These are phyloP conservation scores for Phytophthora cactorum DNA, from an alignment of 352 stramenopile species.

Conservation along the genomic window DNA sequence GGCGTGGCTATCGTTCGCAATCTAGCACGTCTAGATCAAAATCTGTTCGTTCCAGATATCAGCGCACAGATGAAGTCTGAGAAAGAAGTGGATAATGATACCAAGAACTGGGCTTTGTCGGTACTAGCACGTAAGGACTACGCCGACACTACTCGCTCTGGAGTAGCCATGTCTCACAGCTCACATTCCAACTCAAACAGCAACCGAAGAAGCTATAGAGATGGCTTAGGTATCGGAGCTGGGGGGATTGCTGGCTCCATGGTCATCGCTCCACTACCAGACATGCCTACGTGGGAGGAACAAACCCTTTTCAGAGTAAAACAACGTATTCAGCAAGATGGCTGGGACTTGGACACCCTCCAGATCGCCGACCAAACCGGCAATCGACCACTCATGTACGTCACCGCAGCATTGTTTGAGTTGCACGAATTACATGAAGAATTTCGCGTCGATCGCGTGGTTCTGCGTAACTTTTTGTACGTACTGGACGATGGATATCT, in stretches of 20 bases:
- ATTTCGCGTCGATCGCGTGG: constrained; percentile 73
- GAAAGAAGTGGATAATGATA: constrained; percentile 81
- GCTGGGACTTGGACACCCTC: constrained; percentile 75
- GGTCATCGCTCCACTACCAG: constrained; percentile 47
- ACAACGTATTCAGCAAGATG: constrained; percentile 62
- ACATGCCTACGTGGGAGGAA: constrained; percentile 71
- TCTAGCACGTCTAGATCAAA: constrained; percentile 78
- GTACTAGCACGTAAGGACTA: constrained; percentile 82
- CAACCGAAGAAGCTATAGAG: constrained; percentile 59
- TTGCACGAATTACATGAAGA: constrained; percentile 81
- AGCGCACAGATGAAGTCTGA: constrained; percentile 83
- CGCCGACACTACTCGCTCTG: constrained; percentile 54
- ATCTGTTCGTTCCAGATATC: constrained; percentile 85
- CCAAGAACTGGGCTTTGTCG: constrained; percentile 83
- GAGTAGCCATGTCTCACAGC: constrained; percentile 63
- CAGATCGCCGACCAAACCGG: constrained; percentile 71
- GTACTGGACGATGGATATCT: constrained; percentile 80
- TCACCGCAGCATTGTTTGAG: constrained; percentile 81
- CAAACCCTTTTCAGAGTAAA: constrained; percentile 56
- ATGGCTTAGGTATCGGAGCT: constrained; percentile 44
- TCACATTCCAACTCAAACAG: constrained; percentile 82
- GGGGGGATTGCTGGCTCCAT: constrained; percentile 19
- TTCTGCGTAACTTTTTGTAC: constrained; percentile 83
- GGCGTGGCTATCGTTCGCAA: constrained; percentile 71
- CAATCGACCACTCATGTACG: constrained; percentile 78